Conservation (phyloP, 208 protist genomes). For the Kentomonas sorsogonicus region DNA sequence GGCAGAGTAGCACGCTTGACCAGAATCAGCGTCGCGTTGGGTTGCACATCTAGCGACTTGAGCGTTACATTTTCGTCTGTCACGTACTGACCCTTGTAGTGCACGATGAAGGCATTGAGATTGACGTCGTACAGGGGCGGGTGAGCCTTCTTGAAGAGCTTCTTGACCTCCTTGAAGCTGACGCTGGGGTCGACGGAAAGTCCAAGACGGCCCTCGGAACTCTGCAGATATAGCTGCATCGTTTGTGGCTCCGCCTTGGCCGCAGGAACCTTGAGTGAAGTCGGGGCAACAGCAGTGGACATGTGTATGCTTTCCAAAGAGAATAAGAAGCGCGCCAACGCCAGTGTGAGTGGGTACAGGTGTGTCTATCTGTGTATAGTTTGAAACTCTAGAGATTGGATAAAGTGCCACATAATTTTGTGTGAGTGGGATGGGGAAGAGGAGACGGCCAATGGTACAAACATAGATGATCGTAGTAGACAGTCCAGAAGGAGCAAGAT, state of each 20-base stretch:
- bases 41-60: background rate
- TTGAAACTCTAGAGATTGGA: too few relatives aligned
- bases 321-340: too few relatives aligned
- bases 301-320: background rate
- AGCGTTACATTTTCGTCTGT: constrained; percentile 1
- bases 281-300: too few relatives aligned
- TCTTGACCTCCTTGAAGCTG: constrained; percentile 36
- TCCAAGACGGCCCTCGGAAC: constrained; percentile 54
- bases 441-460: too few relatives aligned
- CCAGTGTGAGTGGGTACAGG: too few relatives aligned
- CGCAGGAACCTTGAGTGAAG: too few relatives aligned
- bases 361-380: too few relatives aligned
- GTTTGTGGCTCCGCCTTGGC: too few relatives aligned
- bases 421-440: too few relatives aligned
- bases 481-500: too few relatives aligned
- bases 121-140: constrained; percentile 34
- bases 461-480: too few relatives aligned
- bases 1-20: background rate
- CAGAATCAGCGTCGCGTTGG: background rate
- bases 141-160: constrained; percentile 23
- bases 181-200: constrained; percentile 23
- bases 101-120: constrained; percentile 42
- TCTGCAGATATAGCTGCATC: constrained; percentile 53
- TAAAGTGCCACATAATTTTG: too few relatives aligned
- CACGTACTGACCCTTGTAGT: constrained; percentile 19